Percentiles rank a stretch among this genome's conserved stretches.
Conservation (phyloP, 495 filamentous ascomycete genomes). For the Umbilicaria muhlenbergii region DNA sequence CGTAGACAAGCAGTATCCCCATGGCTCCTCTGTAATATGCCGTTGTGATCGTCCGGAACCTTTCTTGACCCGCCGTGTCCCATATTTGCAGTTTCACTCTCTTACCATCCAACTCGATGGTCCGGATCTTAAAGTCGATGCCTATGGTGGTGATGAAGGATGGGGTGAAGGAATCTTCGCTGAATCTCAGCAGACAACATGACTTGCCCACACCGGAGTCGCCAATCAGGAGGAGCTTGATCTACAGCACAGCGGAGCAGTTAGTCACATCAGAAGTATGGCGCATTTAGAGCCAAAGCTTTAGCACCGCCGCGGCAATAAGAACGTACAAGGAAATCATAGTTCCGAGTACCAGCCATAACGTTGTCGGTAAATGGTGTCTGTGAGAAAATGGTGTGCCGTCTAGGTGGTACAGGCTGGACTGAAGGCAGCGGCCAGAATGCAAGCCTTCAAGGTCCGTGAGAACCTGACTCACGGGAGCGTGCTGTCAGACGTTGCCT, state of each 20-base stretch:
- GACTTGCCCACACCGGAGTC: slow-evolving; percentile 98
- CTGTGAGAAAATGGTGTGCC: slow-evolving; percentile 7
- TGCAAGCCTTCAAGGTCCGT: no score
- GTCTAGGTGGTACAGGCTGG: neutral
- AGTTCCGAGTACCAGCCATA: slow-evolving; percentile 96
- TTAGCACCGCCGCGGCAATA: neutral
- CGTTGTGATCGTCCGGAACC: slow-evolving; percentile 96
- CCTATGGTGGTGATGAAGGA: slow-evolving; percentile 99
- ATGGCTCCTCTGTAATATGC: slow-evolving; percentile 97
- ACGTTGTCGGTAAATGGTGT: slow-evolving; percentile 16
- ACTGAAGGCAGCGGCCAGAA: no score
- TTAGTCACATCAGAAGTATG: slow-evolving; percentile 2
- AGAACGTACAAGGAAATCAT: slow-evolving; percentile 81
- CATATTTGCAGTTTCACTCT: slow-evolving; percentile 97
- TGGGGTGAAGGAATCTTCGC: slow-evolving; percentile 94
- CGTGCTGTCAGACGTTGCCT: neutral
- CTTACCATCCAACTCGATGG: slow-evolving; percentile 96
- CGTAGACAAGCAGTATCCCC: slow-evolving; percentile 96
- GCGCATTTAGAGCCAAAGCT: neutral
- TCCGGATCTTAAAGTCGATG: slow-evolving; percentile 99
- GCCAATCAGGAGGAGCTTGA: slow-evolving; percentile 96
- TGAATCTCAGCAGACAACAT: slow-evolving; percentile 95
- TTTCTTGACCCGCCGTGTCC: slow-evolving; percentile 96
- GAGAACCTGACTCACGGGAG: neutral
- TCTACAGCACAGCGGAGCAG: slow-evolving; percentile 35